Evolutionary conservation across 495 filamentous ascomycete genomes (phyloP).

Genomic region (Xylaria curta): DNA sequence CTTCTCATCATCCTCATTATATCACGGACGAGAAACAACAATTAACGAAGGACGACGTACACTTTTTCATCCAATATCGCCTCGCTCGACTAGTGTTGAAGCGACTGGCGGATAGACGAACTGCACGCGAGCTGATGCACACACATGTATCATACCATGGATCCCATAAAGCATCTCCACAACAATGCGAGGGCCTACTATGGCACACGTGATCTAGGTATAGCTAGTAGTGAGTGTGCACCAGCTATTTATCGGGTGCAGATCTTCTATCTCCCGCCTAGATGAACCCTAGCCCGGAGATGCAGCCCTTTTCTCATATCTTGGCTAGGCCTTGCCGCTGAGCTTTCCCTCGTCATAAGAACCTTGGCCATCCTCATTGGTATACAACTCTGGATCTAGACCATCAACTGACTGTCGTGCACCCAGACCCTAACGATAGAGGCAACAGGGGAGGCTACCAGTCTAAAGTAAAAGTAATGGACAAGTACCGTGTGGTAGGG

Average conservation of each 20-base stretch:
- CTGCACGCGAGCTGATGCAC: background rate
- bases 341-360: background rate
- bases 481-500: constrained; percentile 93
- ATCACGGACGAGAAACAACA: background rate
- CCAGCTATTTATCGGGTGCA: background rate
- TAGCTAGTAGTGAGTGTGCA: constrained; percentile 4
- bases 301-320: background rate
- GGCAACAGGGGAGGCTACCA: constrained; percentile 65
- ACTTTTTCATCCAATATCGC: background rate
- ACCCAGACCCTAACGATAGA: constrained; percentile 55
- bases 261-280: background rate
- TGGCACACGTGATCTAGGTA: background rate
- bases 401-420: constrained; percentile 5
- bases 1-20: too few relatives aligned
- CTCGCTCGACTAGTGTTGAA: constrained; percentile 9
- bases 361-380: background rate
- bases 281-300: background rate
- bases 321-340: background rate
- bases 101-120: background rate
- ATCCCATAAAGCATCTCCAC: background rate
- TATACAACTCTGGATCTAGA: background rate
- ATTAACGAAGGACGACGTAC: background rate
- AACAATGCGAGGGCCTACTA: background rate
- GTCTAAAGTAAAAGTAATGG: constrained; percentile 86
- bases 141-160: constrained; percentile 2